A percentile compares a stretch with the other conserved stretches of the same genome.
phyloP scores from a whole-genome alignment of 2,329 filamentous ascomycete genomes.

The Aureobasidium melanogenum region DNA sequence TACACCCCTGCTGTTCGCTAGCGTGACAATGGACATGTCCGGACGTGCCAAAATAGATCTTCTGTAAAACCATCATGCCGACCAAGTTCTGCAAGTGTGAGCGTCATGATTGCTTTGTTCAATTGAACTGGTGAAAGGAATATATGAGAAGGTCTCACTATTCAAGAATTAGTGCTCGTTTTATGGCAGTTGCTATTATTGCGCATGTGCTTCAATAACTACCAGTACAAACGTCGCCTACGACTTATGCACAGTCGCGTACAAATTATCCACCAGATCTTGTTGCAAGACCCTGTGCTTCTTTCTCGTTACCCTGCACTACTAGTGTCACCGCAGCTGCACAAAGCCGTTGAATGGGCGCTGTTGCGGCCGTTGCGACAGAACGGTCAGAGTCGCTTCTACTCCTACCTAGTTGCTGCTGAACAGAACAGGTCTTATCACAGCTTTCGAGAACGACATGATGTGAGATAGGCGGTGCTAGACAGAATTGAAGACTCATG shows the following conservation, averaged over 20 bases:
- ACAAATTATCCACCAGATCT: background rate
- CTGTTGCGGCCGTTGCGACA: background rate
- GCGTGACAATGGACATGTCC: background rate
- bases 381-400: background rate
- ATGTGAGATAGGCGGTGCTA: background rate
- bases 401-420: background rate
- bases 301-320: background rate
- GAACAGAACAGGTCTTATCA: background rate
- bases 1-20: background rate
- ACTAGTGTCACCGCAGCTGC: background rate
- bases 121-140: background rate
- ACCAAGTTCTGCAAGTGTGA: background rate
- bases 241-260: background rate
- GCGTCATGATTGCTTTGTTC: background rate
- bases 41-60: background rate
- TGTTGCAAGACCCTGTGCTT: slow-evolving; percentile 1
- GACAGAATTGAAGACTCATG: background rate
- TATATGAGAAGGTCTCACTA: slow-evolving; percentile 1
- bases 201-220: background rate
- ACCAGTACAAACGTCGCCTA: background rate
- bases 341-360: background rate
- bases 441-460: background rate
- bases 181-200: background rate
- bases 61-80: background rate
- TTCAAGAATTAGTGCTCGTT: background rate